Evolutionary conservation across 1,284 basidiomycete species (phyloP).

Genomic region (Singerocomus rubriflavus): DNA sequence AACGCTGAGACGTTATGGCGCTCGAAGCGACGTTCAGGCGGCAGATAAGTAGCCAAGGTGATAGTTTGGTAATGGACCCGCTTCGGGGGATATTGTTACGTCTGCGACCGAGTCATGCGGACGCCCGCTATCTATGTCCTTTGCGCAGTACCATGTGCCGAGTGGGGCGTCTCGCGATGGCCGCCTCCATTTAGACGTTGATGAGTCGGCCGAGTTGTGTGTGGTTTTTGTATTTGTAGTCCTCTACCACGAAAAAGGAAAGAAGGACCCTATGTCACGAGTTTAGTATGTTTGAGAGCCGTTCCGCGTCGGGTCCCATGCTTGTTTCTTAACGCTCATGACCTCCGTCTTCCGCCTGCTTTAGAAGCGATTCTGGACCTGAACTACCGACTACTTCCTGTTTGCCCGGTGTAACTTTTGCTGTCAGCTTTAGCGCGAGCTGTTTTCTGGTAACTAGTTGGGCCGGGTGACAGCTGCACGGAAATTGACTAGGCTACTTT

Average conservation of each 20-base stretch:
- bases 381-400: background rate
- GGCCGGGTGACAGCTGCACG: conserved; percentile 1
- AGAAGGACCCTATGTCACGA: conserved; percentile 24
- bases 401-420: background rate
- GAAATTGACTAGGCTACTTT: conserved; percentile 22
- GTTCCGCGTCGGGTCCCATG: conserved; percentile 12
- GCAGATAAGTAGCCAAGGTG: background rate
- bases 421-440: background rate
- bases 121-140: background rate
- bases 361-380: background rate
- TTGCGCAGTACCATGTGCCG: background rate
- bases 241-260: conserved; percentile 11
- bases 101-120: background rate
- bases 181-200: background rate
- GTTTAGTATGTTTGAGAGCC: conserved; percentile 10
- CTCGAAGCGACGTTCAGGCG: conserved; percentile 1
- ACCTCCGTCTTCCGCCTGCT: background rate
- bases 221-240: no score
- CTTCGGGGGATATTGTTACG: background rate
- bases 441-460: background rate
- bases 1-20: background rate
- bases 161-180: no score
- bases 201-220: no score
- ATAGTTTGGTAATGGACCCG: conserved; percentile 7
- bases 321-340: conserved; percentile 13